phyloP scores from a whole-genome alignment of 495 filamentous ascomycete genomes.

The Aspergillus steynii region DNA sequence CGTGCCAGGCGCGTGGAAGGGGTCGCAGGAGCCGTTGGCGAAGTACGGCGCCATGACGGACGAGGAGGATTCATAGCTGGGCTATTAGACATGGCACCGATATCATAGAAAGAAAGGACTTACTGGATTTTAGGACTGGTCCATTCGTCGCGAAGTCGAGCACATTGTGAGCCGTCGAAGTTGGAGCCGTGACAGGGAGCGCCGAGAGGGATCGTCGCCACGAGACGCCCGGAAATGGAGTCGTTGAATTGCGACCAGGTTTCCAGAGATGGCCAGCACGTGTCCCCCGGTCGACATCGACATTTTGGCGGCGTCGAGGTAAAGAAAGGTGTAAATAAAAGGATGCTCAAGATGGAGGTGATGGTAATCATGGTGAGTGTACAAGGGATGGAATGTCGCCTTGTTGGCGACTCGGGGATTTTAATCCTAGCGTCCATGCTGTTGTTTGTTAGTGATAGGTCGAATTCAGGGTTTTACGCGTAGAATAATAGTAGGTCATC shows the following conservation, averaged over 20 bases:
- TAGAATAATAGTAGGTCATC: no score
- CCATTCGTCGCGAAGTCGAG: conserved; percentile 28
- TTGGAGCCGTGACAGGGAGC: conserved; percentile 45
- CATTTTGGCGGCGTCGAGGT: conserved; percentile 10
- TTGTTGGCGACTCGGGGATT: no score
- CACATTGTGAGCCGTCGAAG: conserved; percentile 35
- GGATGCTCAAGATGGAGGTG: background rate
- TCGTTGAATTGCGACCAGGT: conserved; percentile 47
- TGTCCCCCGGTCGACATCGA: conserved; percentile 40
- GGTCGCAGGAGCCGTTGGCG: conserved; percentile 53
- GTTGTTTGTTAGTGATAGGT: no score
- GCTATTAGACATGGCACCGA: background rate
- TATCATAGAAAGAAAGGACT: conserved; percentile 9
- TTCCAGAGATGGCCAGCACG: conserved; percentile 44
- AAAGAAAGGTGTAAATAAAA: background rate
- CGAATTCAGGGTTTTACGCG: no score
- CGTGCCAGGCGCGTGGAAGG: conserved; percentile 47
- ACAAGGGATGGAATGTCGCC: background rate
- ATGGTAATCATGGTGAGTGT: background rate
- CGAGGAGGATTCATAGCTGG: conserved; percentile 36
- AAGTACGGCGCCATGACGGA: conserved; percentile 46
- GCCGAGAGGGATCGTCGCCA: conserved; percentile 46
- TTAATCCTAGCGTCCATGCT: no score
- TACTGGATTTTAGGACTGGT: conserved; percentile 33
- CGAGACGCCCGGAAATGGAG: conserved; percentile 42